Conservation (phyloP, 169 alveolate species). For the Plasmodium malariae region DNA sequence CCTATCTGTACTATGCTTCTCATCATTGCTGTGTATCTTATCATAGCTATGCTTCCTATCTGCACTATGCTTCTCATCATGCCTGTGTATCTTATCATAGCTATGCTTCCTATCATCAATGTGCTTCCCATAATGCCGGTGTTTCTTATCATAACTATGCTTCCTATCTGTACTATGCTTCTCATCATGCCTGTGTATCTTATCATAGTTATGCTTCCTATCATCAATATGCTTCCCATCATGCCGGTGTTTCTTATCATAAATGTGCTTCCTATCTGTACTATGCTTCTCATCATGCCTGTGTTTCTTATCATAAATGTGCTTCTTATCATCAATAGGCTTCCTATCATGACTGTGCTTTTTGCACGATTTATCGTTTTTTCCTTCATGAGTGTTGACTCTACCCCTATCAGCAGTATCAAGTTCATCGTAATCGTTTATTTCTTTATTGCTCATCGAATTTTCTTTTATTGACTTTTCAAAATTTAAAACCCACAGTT, state of each 20-base stretch:
- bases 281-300: not conserved
- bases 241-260: constrained; percentile 17
- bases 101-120: constrained; percentile 11
- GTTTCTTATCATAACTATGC: constrained; percentile 16
- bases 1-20: constrained; percentile 4
- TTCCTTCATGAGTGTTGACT: constrained; percentile 17
- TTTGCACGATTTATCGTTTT: constrained; percentile 48
- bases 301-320: constrained; percentile 27
- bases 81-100: constrained; percentile 14
- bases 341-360: constrained; percentile 20
- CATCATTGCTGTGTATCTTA: constrained; percentile 8
- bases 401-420: constrained; percentile 6
- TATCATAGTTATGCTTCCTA: constrained; percentile 19
- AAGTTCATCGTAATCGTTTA: constrained; percentile 12
- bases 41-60: no score
- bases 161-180: not conserved
- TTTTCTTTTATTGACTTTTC: constrained; percentile 78
- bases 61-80: no score
- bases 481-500: constrained; percentile 86
- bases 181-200: constrained; percentile 1
- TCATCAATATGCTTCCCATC: constrained; percentile 16
- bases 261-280: constrained; percentile 3
- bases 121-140: not conserved
- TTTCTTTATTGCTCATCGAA: not conserved
- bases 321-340: constrained; percentile 2